Base-by-base conservation (phyloP, 129 eudicot genomes). In the Centella asiatica region DNA sequence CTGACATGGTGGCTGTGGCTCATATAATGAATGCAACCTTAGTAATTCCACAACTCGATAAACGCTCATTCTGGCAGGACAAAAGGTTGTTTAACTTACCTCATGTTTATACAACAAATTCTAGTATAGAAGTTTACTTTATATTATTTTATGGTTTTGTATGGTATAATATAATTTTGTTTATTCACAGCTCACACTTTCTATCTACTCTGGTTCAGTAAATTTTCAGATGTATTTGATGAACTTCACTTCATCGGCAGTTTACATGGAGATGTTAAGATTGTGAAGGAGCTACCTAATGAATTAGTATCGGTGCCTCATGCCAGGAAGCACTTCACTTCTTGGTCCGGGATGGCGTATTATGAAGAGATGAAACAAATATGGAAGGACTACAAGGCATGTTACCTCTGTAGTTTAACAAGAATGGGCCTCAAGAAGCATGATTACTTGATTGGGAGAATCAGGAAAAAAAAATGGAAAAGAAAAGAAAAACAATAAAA, bases 1-100 rank as follows among this genome's bases (percentile, higher is more conserved):
- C 98, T 66, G 98, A 90, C 75, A 90, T 90, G 95, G 95, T 90
- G 69, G 95, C 90, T 22, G 85, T 90, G 64, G 85, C 97, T 44
- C 85, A 81, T 22, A 81, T 90, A 60, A 77, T 86, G 95, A 86
- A 86, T 81, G 95, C 97, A 72, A 90, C 97, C 57, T 74, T 90
- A 69, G 89, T 90, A 51, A 86, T 90, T 71, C 97, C 95, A 46
- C 93, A 81, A 66, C 85, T 90, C 74, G 97, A 90, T 66, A 90
- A 79, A 52, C 89, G 93, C 54, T 90, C 97, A 45, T 90, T 86
- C 60, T 90, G 97, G 97, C 83, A 86, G 76, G 97, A 90, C 76
- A 74, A 82, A 70, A 90, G 97, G 97, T 90, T 25, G 44, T 13
- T 11, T 32, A 3, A n/a, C 17, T 56, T 53, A 8, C 26, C 44